Evolutionary conservation across 495 filamentous ascomycete species (phyloP), one percentile per base, ranked within the genome.

Genomic region (Pseudevernia furfuracea): DNA sequence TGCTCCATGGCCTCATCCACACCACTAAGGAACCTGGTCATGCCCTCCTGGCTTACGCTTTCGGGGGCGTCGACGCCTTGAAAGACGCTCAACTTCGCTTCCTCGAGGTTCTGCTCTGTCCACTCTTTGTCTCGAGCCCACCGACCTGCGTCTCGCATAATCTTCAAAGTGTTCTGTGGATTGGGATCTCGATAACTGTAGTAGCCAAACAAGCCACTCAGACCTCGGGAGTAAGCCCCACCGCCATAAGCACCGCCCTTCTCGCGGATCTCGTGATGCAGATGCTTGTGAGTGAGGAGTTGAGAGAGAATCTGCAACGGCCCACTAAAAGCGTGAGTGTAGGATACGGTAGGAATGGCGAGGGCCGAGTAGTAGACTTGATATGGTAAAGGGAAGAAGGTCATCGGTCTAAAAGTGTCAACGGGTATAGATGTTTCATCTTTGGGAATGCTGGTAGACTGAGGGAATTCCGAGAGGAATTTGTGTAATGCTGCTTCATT

Each of bases 121-220:
- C 94, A 98, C 60, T 86, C 74, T 66, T 88, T 88, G 67, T 95
- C 88, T 58, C 87, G 77, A 10, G 95, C 95, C 81, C 89, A 97
- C 57, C 83, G 77, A 21, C 94, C 95, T 12, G 90, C 89, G 67
- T 87, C 87, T 28, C 80, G 77, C 84, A 97, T 96, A 56, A 97
- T 87, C 61, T 84, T 87, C 65, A 97, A 75, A 0, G 89, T 89
- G 73, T 96, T 97, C 63, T 85, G 77, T 12, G 95, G 92, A 72
- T 97, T 96, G n/a, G 95, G 94, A 75, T 98, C 94, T 21, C 94
- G 87, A 77, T 97, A 98, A 65, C 89, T 93, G 77, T 93, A 96
- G 76, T 96, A 93, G 44, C 91, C 91, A 69, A 98, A 97, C 3
- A 94, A 70, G 25, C 94, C 94, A 67, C 88, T 87, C 4, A 95